A percentile compares a stretch with the other conserved stretches of the same genome.
Evolutionary conservation across 169 alveolate species (phyloP).

Genomic region (Plasmodium chabaudi): DNA sequence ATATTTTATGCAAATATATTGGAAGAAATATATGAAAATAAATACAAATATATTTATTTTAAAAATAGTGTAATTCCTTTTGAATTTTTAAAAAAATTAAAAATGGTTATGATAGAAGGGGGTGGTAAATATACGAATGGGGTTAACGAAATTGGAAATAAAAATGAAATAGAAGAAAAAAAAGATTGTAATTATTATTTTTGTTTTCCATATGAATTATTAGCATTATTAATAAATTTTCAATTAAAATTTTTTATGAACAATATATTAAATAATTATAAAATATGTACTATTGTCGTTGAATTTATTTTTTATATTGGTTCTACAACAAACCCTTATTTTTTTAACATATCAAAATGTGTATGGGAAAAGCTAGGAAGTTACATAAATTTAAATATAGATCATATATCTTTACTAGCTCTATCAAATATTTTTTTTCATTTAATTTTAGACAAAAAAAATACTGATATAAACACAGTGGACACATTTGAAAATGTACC

Average conservation of each 20-base stretch:
- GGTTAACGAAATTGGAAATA: background rate
- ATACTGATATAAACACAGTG: background rate
- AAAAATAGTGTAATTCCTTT: constrained; percentile 22
- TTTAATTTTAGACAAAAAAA: constrained; percentile 9
- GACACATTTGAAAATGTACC: background rate
- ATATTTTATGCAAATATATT: constrained; percentile 30
- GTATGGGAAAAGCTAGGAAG: constrained; percentile 25
- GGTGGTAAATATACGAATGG: background rate
- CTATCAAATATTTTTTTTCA: constrained; percentile 35
- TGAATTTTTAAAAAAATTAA: constrained; percentile 43
- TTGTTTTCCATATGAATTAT: constrained; percentile 35
- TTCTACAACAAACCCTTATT: constrained; percentile 51
- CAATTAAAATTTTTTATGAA: constrained; percentile 59
- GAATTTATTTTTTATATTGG: constrained; percentile 67
- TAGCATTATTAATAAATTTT: constrained; percentile 18
- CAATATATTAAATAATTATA: constrained; percentile 18
- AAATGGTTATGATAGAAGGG: background rate
- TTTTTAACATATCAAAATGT: constrained; percentile 34
- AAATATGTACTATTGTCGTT: constrained; percentile 24
- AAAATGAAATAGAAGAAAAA: background rate
- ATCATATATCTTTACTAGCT: background rate
- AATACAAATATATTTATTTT: constrained; percentile 44
- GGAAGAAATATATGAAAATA: constrained; percentile 31
- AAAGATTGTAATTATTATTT: constrained; percentile 13
- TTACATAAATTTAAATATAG: constrained; percentile 22